phyloP scores from a whole-genome alignment of 1,284 basidiomycete species.

The Agaricales sp. region DNA sequence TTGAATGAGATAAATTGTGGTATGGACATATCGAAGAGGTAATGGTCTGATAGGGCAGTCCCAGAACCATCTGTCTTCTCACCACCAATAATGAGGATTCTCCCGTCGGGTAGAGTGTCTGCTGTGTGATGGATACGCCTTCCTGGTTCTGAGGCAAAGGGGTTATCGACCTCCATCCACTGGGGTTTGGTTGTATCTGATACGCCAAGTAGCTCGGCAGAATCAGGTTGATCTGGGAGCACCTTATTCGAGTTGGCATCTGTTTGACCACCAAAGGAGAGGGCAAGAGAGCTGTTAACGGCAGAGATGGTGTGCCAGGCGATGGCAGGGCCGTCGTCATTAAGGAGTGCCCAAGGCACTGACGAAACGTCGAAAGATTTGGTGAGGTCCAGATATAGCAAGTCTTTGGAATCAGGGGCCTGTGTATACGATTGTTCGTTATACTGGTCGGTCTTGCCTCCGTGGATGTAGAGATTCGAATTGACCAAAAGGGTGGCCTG shows the following conservation, averaged over 20 bases:
- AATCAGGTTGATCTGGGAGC: slow-evolving; percentile 47
- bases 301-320: slow-evolving; percentile 78
- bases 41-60: slow-evolving; percentile 51
- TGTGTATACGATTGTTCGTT: slow-evolving; percentile 63
- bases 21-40: slow-evolving; percentile 44
- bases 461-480: slow-evolving; percentile 60
- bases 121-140: slow-evolving; percentile 68
- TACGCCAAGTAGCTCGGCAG: slow-evolving; percentile 46
- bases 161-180: slow-evolving; percentile 37
- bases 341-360: slow-evolving; percentile 57
- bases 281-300: slow-evolving; percentile 38
- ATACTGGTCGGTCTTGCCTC: slow-evolving; percentile 66
- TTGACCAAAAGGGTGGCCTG: slow-evolving; percentile 57
- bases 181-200: slow-evolving; percentile 24
- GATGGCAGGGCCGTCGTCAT: slow-evolving; percentile 48
- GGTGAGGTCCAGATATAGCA: slow-evolving; percentile 59
- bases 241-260: slow-evolving; percentile 46
- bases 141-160: slow-evolving; percentile 59
- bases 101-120: slow-evolving; percentile 32
- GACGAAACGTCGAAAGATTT: slow-evolving; percentile 43
- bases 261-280: slow-evolving; percentile 71
- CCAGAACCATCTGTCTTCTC: slow-evolving; percentile 69
- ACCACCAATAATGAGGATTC: slow-evolving; percentile 65
- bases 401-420: slow-evolving; percentile 62
- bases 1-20: slow-evolving; percentile 48